Evolutionary conservation across 2,329 filamentous ascomycete genomes (phyloP).

Genomic region (Xenoacremonium recifei): DNA sequence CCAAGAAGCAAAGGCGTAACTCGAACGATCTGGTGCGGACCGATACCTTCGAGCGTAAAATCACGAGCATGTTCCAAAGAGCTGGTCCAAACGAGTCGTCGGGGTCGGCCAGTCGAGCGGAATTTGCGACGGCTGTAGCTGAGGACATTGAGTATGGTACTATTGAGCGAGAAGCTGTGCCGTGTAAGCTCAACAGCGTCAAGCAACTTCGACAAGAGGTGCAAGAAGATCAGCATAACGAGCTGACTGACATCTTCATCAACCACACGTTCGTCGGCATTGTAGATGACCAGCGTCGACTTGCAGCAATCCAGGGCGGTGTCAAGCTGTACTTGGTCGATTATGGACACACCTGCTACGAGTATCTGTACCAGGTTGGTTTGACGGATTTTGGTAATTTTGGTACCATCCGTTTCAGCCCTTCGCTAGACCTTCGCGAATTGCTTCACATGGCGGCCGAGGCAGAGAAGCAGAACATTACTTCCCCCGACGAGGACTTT

Average conservation of each 20-base stretch:
- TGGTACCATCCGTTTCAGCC: constrained; percentile 76
- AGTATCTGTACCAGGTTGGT: constrained; percentile 94
- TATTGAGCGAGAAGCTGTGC: constrained; percentile 65
- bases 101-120: constrained; percentile 16
- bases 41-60: constrained; percentile 85
- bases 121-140: constrained; percentile 34
- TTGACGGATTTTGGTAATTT: constrained; percentile 97
- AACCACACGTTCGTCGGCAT: constrained; percentile 91
- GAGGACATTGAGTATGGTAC: constrained; percentile 69
- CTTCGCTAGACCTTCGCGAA: constrained; percentile 68
- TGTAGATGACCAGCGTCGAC: constrained; percentile 80
- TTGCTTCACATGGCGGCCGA: constrained; percentile 73
- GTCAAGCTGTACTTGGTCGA: constrained; percentile 91
- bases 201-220: constrained; percentile 81
- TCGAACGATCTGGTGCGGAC: constrained; percentile 84
- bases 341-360: constrained; percentile 81
- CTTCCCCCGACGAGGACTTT: constrained; percentile 52
- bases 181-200: constrained; percentile 77
- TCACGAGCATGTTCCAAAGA: constrained; percentile 86
- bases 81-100: constrained; percentile 37
- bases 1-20: constrained; percentile 38
- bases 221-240: constrained; percentile 77
- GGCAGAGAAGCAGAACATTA: constrained; percentile 55
- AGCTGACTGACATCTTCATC: constrained; percentile 82
- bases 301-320: constrained; percentile 90